Conservation (phyloP, 2,329 filamentous ascomycete genomes). For the Colletotrichum brevisporum region DNA sequence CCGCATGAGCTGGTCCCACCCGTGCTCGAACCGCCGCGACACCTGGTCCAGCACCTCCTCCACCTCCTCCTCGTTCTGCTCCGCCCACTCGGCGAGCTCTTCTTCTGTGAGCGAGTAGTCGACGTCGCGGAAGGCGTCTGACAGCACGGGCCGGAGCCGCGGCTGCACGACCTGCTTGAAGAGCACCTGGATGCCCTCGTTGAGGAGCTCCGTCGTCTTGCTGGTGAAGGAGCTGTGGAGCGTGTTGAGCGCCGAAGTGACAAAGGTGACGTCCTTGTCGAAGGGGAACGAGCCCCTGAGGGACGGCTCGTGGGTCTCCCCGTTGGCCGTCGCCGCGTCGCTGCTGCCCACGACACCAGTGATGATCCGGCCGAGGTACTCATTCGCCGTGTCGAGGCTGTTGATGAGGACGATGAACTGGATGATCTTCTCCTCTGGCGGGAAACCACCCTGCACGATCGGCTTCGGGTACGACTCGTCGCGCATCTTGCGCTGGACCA, state of each 20-base stretch:
- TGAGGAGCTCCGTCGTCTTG: constrained; percentile 86
- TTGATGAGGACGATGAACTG: constrained; percentile 95
- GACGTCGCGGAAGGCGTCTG: constrained; percentile 91
- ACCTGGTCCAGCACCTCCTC: constrained; percentile 76
- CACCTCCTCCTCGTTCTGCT: constrained; percentile 67
- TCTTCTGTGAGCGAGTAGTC: constrained; percentile 83
- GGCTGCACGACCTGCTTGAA: constrained; percentile 90
- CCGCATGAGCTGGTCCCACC: constrained; percentile 88
- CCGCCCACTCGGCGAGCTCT: constrained; percentile 69
- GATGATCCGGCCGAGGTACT: constrained; percentile 92
- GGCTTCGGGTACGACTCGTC: constrained; percentile 93
- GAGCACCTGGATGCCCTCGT: constrained; percentile 86
- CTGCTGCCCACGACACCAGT: constrained; percentile 71
- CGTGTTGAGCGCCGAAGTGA: constrained; percentile 76
- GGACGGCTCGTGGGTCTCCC: constrained; percentile 54
- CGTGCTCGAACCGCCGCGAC: constrained; percentile 82
- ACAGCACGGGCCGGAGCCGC: constrained; percentile 85
- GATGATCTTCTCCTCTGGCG: constrained; percentile 89
- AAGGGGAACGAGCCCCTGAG: constrained; percentile 83
- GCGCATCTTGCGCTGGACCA: constrained; percentile 98
- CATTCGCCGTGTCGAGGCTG: constrained; percentile 91
- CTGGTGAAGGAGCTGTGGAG: constrained; percentile 80
- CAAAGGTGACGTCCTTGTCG: constrained; percentile 79
- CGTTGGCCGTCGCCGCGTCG: constrained; percentile 50
- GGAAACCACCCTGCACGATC: constrained; percentile 82